Evolutionary conservation across 345 rosid genomes (phyloP).

Genomic region (Cardamine chenopodiifolia): DNA sequence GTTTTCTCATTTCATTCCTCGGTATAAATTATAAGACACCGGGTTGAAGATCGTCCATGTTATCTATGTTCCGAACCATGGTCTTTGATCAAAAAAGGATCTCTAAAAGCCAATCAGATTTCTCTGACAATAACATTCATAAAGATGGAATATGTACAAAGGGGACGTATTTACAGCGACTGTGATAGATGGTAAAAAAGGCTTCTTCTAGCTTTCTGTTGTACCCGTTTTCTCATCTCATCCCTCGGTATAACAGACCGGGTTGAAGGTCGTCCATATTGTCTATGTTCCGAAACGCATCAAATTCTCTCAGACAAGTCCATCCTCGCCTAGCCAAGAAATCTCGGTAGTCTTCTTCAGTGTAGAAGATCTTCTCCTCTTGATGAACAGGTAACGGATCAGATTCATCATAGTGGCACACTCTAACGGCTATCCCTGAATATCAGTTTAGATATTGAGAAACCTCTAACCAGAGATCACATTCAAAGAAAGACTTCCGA

Average conservation of each 20-base stretch:
- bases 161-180: neutral
- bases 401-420: conserved; percentile 78
- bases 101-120: neutral
- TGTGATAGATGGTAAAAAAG: neutral
- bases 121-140: neutral
- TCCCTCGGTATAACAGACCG: conserved; percentile 76
- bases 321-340: conserved; percentile 73
- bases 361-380: conserved; percentile 79
- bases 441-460: neutral
- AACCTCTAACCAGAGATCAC: conserved; percentile 6
- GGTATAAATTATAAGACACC: conserved; percentile 38
- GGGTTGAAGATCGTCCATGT: too few relatives aligned
- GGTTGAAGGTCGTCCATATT: conserved; percentile 89
- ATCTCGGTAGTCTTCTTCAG: conserved; percentile 81
- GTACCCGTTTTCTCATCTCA: conserved; percentile 43
- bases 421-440: conserved; percentile 71
- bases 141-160: conserved; percentile 5
- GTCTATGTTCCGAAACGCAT: conserved; percentile 69
- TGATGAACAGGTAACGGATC: conserved; percentile 75
- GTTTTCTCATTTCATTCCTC: conserved; percentile 57
- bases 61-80: too few relatives aligned
- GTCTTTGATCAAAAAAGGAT: neutral
- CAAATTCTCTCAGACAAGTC: conserved; percentile 71
- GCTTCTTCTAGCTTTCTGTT: neutral
- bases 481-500: neutral